A percentile compares a stretch with the other conserved stretches of the same genome.
These are phyloP conservation scores for Umbelopsis sp. DNA, from an alignment of 192 early-diverging fungal genomes.

Conservation along the genomic window DNA sequence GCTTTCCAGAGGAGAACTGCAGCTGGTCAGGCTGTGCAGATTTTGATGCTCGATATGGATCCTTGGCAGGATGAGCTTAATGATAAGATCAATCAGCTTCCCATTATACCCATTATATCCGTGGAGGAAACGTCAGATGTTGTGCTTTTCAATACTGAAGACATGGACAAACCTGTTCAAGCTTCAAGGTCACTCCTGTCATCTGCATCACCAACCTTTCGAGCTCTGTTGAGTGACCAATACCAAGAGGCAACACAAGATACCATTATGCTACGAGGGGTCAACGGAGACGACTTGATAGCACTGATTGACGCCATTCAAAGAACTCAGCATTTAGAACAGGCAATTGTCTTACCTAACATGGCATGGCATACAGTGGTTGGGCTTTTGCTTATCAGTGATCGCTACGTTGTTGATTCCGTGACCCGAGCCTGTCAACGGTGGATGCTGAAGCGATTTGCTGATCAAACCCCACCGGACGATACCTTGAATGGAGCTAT, in stretches of 20 bases:
- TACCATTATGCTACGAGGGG: neutral
- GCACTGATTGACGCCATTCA: neutral
- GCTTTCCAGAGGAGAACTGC: conserved; percentile 2
- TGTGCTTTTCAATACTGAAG: neutral
- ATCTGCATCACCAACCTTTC: conserved; percentile 16
- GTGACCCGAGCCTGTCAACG: conserved; percentile 8
- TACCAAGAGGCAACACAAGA: conserved; percentile 13
- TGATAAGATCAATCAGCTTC: neutral
- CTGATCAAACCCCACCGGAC: neutral
- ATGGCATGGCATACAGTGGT: conserved; percentile 7
- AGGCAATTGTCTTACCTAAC: neutral
- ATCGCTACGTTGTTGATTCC: conserved; percentile 15
- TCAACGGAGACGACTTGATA: conserved; percentile 6
- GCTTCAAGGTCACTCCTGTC: conserved; percentile 4
- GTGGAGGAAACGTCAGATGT: neutral
- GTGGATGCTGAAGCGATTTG: conserved; percentile 6
- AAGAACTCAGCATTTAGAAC: neutral
- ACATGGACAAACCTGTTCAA: neutral
- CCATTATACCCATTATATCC: neutral
- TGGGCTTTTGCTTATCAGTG: conserved; percentile 1
- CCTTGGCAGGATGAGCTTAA: neutral
- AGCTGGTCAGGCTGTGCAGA: conserved; percentile 17
- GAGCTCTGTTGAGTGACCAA: conserved; percentile 1
- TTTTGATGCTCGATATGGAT: conserved; percentile 10
- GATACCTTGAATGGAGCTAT: neutral